Evolutionary conservation across 2,329 filamentous ascomycete species (phyloP), one percentile per base, ranked within the genome.

Genomic region (Ceratocystis albifundus): DNA sequence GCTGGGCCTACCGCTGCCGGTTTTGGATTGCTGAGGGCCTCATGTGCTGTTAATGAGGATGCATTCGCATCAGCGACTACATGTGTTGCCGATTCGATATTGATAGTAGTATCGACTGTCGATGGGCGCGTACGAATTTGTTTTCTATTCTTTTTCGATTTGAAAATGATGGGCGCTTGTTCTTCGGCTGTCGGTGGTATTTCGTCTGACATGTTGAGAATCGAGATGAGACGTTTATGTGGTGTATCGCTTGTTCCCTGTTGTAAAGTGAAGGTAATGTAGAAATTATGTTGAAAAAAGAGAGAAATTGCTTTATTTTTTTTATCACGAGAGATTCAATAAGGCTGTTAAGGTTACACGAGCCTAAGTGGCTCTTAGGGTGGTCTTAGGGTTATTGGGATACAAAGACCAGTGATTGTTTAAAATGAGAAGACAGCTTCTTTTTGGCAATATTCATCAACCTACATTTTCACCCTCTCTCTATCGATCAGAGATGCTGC

Each of bases 91-190:
- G 65, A 15, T 20, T 62, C 61, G 57, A 30, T 80, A 15, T 82
- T 78, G 78, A 59, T 73, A 3, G 69, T 81, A 6, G 77, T 82
- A 67, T 75, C 81, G 62, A 64, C 68, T 2, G 76, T 72, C 2
- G 78, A 76, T 70, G 76, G 70, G 0, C 73, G 71, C 53, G 69
- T 75, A 50, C 69, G 69, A 55, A 72, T 59, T 65, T 81, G 82
- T 28, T 67, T 66, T 45, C 62, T 66, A 74, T 85, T 86, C 74
- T 85, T 86, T 68, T 77, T 72, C 36, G 75, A 77, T 48, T 83
- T 82, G 70, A 87, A 87, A 41, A 81, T 74, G 44, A 84, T 74
- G 12, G 75, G 74, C 59, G 71, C 30, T 30, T 67, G 53, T 28
- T 64, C 62, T 10, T 41, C 20, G 7, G 61, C 45, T 22, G 46